A percentile compares a stretch with the other conserved stretches of the same genome.
Evolutionary conservation across 1,284 basidiomycete species (phyloP).

Genomic region (Fomitopsis betulina): DNA sequence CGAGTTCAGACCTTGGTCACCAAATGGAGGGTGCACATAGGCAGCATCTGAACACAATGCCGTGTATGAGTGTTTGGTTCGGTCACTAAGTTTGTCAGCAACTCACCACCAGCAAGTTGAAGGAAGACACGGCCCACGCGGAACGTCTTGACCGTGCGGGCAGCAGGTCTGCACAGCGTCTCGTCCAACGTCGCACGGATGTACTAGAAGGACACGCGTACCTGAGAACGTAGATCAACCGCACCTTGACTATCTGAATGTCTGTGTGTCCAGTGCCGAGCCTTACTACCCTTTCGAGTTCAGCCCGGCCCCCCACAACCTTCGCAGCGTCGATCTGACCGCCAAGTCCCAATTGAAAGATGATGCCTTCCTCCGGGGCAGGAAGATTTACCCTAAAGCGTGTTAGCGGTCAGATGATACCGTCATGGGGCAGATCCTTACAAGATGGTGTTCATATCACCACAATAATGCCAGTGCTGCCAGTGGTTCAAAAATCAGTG

Average conservation of each 20-base stretch:
- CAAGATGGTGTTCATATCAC: slow-evolving; percentile 12
- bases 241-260: slow-evolving; percentile 3
- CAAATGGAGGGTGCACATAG: slow-evolving; percentile 26
- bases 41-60: slow-evolving; percentile 16
- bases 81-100: too few relatives aligned
- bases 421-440: slow-evolving; percentile 1
- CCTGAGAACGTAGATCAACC: slow-evolving; percentile 4
- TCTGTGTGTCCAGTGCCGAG: slow-evolving; percentile 5
- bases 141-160: slow-evolving; percentile 33
- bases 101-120: slow-evolving; percentile 36
- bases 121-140: slow-evolving; percentile 28
- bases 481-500: neutral
- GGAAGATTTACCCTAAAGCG: neutral
- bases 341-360: neutral
- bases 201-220: neutral
- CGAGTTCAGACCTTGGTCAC: slow-evolving; percentile 19
- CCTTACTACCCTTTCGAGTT: slow-evolving; percentile 1
- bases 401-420: neutral
- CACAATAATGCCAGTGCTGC: slow-evolving; percentile 28
- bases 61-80: too few relatives aligned
- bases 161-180: slow-evolving; percentile 27
- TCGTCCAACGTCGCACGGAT: neutral
- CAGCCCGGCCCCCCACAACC: neutral
- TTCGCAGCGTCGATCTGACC: slow-evolving; percentile 3
- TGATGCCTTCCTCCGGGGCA: neutral